Conservation (phyloP, 2,329 filamentous ascomycete genomes). For the Aspergillus neotritici region DNA sequence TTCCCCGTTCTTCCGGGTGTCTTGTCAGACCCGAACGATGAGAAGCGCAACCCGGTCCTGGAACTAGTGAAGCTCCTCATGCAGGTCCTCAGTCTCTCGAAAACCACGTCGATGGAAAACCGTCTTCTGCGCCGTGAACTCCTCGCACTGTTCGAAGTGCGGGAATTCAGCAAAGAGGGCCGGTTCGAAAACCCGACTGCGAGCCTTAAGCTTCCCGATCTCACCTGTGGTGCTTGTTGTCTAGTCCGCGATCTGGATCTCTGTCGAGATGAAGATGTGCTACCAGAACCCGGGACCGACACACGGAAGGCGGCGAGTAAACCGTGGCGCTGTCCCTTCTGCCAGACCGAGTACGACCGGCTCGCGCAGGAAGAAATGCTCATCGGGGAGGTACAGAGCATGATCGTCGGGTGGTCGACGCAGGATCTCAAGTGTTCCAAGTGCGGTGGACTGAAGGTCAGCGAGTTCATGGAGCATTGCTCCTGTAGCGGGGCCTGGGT, state of each 20-base stretch:
- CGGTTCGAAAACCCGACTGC: conserved; percentile 80
- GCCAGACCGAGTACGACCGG: conserved; percentile 68
- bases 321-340: conserved; percentile 72
- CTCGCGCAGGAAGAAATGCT: conserved; percentile 78
- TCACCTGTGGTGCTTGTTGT: conserved; percentile 88
- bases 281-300: conserved; percentile 47
- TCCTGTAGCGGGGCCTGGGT: conserved; percentile 84
- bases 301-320: conserved; percentile 32
- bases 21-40: conserved; percentile 49
- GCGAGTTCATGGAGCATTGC: conserved; percentile 97
- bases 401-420: conserved; percentile 73
- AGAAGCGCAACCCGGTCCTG: conserved; percentile 65
- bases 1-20: conserved; percentile 69
- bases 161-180: conserved; percentile 87
- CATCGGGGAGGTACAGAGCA: conserved; percentile 67
- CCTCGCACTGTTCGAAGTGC: conserved; percentile 82
- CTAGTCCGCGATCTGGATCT: conserved; percentile 83
- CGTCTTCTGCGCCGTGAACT: conserved; percentile 84
- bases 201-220: conserved; percentile 63
- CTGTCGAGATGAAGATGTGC: conserved; percentile 78
- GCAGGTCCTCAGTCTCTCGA: conserved; percentile 86
- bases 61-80: conserved; percentile 90
- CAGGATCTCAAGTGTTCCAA: conserved; percentile 88
- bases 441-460: conserved; percentile 61
- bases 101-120: conserved; percentile 82